Conservation (phyloP, 371 early-diverging fungal species). For the Haplosporangium sp. region DNA sequence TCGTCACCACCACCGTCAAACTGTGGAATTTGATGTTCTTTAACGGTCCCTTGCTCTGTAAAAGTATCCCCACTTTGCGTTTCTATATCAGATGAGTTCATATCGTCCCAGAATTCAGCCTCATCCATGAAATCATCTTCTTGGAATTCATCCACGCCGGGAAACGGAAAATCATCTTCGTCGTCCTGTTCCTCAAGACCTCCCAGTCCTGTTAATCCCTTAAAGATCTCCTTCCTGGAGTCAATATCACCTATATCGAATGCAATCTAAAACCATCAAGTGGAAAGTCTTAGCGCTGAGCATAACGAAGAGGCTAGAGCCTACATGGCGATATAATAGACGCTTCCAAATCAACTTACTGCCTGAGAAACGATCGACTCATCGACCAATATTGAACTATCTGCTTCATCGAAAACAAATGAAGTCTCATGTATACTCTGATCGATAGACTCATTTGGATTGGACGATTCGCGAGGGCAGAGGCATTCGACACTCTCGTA, state of each 20-base stretch:
- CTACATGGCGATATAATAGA: background rate
- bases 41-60: background rate
- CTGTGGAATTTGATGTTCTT: slow-evolving; percentile 59
- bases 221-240: slow-evolving; percentile 21
- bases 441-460: slow-evolving; percentile 7
- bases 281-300: background rate
- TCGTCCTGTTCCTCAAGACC: slow-evolving; percentile 39
- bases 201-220: slow-evolving; percentile 26
- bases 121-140: slow-evolving; percentile 38
- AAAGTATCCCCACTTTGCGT: background rate
- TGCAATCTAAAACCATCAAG: background rate
- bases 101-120: slow-evolving; percentile 27
- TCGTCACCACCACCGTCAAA: slow-evolving; percentile 63
- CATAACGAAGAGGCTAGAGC: background rate
- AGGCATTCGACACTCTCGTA: slow-evolving; percentile 38
- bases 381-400: slow-evolving; percentile 40
- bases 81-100: slow-evolving; percentile 21
- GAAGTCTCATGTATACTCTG: slow-evolving; percentile 20
- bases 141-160: slow-evolving; percentile 37
- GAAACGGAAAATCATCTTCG: slow-evolving; percentile 26
- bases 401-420: slow-evolving; percentile 35
- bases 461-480: slow-evolving; percentile 18
- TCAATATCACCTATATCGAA: slow-evolving; percentile 22
- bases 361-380: slow-evolving; percentile 45
- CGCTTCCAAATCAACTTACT: slow-evolving; percentile 15